Evolutionary conservation across 345 rosid genomes (phyloP), one percentile per base, ranked within the genome.

Genomic region (Populus davidiana): DNA sequence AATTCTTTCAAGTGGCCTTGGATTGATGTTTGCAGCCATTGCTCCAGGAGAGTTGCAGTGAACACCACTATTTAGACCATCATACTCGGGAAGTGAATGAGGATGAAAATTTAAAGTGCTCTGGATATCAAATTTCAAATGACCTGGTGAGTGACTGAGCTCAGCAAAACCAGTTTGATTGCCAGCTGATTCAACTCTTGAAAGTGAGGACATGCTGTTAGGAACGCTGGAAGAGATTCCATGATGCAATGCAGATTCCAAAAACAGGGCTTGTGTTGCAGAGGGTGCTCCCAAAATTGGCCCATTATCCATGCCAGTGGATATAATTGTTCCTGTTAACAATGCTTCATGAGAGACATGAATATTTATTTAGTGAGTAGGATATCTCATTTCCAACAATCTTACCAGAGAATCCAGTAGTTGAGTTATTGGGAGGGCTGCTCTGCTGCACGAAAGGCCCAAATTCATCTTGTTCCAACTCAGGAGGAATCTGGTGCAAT

Each of bases 41-140:
- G 86, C 73, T 68, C 82, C 79, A 39, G 89, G 80, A 70, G 92
- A 80, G 70, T 81, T 89, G 78, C 79, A 82, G 65, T 86, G 84
- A 86, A 86, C 80, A 75, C 87, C 93, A 80, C 79, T 85, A 77
- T 84, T 80, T 56, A 91, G 80, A 85, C 81, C 81, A 81, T 91
- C 93, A 59, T 91, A 89, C 69, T 96, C 97, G 0, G 97, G 91
- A 29, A 92, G 83, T 43, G 98, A 91, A 87, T 83, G 92, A 79
- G 92, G 93, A 87, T 88, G 91, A 77, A 92, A 86, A 83, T 80
- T 86, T 44, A 86, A 88, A 63, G 85, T 21, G 77, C 86, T 81
- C 77, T 83, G 94, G 71, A 76, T 83, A 77, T 85, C 89, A 81
- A 83, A 84, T 80, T 84, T 87, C 73, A 87, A 56, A 68, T 88